Base-by-base conservation (phyloP, 345 rosid genomes). In the Citrus sp. region DNA sequence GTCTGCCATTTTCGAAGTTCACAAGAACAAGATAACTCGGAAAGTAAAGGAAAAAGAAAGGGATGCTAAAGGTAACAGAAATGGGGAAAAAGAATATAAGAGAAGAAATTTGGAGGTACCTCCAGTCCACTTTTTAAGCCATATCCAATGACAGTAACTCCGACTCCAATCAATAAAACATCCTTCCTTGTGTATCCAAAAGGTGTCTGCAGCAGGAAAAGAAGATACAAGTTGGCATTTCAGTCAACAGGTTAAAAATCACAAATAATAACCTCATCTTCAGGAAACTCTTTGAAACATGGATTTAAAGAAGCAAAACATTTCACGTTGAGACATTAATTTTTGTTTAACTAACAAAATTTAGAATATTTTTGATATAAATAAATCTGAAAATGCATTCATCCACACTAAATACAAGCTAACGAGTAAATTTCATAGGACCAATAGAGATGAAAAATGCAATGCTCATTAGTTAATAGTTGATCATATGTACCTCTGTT, bases 121-220 rank as follows among this genome's bases (percentile, higher is more conserved):
- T 95, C 99, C 73, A 95, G 84, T 79, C 99, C 99, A 84, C 88
- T 90, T 86, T 95, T 88, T 84, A 95, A 82, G 58, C 97, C 99
- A 70, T 82, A 14, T 38, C 98, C 97, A 73, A 89, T 80, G 70
- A 85, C 82, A 2, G 97, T 95, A 71, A 95, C 88, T 79, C 98
- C 99, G 8, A 95, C 54, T 78, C 98, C 99, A 74, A 95, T 92
- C 89, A 93, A 80, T 42, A 95, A 40, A 76, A 93, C 99, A 84
- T 95, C 98, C 85, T 95, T 95, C 84, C 98, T 91, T 64, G 90
- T 80, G 86, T 93, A 91, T 77, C 99, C 98, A 77, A 95, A 95
- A 51, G 98, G 94, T 25, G 90, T 81, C 97, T 85, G 88, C 76
- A 54, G 19, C 30, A 78, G 80, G 32, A 78, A 81, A 75, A 38